These are phyloP conservation scores for Trichoderma sp. DNA, from an alignment of 2,329 filamentous ascomycete species.

Conservation along the genomic window DNA sequence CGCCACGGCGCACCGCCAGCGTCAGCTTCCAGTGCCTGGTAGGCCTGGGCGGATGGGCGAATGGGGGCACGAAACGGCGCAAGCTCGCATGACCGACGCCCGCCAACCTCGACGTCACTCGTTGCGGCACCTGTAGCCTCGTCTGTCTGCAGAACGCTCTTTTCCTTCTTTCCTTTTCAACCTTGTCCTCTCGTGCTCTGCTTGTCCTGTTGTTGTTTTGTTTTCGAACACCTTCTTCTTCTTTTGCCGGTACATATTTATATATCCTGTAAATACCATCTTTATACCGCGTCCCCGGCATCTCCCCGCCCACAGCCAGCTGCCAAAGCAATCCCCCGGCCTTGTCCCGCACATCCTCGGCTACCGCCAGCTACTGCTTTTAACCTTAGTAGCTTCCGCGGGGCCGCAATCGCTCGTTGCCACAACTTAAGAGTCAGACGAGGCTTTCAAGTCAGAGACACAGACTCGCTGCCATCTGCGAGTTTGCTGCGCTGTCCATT, in stretches of 20 bases:
- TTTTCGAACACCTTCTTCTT: not conserved
- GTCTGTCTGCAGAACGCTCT: not conserved
- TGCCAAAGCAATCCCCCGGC: not conserved
- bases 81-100: not conserved
- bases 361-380: slow-evolving; percentile 19
- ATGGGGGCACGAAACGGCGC: not conserved
- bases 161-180: not conserved
- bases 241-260: not conserved
- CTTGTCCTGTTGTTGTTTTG: not conserved
- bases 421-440: slow-evolving; percentile 30
- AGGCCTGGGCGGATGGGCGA: not conserved
- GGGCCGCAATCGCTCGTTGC: slow-evolving; percentile 28
- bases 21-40: not conserved
- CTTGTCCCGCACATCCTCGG: slow-evolving; percentile 23
- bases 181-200: not conserved
- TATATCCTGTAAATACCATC: not conserved
- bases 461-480: not conserved
- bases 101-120: slow-evolving; percentile 3
- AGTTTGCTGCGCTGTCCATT: not conserved
- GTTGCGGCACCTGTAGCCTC: not conserved
- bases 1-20: not conserved
- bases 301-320: not conserved
- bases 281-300: not conserved
- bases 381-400: slow-evolving; percentile 27
- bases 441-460: not conserved